Evolutionary conservation across 176 grass and related monocot species (phyloP), one percentile per base, ranked within the genome.

Genomic region (Ananas comosus): DNA sequence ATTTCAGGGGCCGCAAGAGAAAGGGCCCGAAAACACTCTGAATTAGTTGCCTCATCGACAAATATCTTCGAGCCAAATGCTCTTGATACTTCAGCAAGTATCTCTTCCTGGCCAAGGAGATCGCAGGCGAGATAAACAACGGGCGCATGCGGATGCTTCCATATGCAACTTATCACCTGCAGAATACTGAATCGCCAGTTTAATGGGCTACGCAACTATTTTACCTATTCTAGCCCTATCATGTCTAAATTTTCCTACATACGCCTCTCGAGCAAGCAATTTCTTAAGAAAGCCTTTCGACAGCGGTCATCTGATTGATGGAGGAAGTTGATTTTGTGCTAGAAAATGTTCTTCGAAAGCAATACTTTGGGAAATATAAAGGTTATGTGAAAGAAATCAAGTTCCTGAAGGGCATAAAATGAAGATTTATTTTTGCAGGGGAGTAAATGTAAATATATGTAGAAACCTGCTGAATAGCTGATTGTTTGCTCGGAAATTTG

Each of bases 161-260:
- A 97, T 80, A 97, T 90, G 80, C 93, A 97, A 64, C 70, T 78
- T 83, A 92, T 90, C 65, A 97, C 84, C 86, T 90, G 79, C 49
- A 90, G 33, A 71, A 85, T 68, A 76, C 48, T 82, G 53, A 77
- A 68, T 67, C 52, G 64, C 74, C 76, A 69, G 51, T 17, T 59
- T 59, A 21, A 59, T 59, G 33, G 33, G 33, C 4, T 5, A 6
- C 7, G 4, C 33, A 42, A 42, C 33, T 42, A 42, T 42, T 33
- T 42, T 42, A 42, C 33, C 5, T 42, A 42, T 42, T 42, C 33
- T 42, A 7, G 33, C 33, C 33, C 33, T 42, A 42, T 42, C 33
- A 42, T 6, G 33, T 42, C 33, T 42, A 42, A 42, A 42, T 42
- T 42, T 42, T 42, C 33, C 0, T 6, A 42, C 33, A 7, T 42